phyloP scores from a whole-genome alignment of 139 green algal species.

The Chlamydomonas asymmetrica region DNA sequence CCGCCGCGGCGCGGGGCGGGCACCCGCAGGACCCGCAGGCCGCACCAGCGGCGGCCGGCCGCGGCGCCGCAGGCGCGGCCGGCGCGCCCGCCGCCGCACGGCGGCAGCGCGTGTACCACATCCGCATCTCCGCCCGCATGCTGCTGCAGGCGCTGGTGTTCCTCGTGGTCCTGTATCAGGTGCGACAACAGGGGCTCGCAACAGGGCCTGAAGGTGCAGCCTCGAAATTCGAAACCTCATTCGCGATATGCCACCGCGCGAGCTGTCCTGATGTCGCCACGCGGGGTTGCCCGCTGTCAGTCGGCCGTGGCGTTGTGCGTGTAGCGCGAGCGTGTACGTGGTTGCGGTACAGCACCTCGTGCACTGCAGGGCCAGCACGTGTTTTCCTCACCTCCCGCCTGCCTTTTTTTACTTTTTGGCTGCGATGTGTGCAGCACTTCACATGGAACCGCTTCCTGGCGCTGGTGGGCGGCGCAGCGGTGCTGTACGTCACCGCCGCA shows the following conservation, averaged over 20 bases:
- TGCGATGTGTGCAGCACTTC: slow-evolving; percentile 74
- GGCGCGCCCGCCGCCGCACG: not conserved
- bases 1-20: not conserved
- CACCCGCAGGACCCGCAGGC: slow-evolving; percentile 8
- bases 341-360: no score
- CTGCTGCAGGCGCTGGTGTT: slow-evolving; percentile 72
- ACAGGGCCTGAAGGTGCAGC: no score
- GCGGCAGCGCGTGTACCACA: slow-evolving; percentile 47
- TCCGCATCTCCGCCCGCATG: slow-evolving; percentile 65
- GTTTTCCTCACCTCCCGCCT: no score
- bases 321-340: no score
- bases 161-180: slow-evolving; percentile 66
- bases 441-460: slow-evolving; percentile 63
- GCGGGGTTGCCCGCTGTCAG: no score
- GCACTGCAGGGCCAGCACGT: no score
- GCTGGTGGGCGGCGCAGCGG: slow-evolving; percentile 46
- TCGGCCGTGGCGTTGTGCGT: no score
- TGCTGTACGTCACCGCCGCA: slow-evolving; percentile 60
- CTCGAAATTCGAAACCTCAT: no score
- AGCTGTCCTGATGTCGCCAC: no score
- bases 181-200: no score
- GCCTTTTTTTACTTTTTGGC: no score
- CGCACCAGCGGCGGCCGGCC: not conserved
- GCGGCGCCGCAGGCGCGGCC: not conserved
- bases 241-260: no score